Conservation (phyloP, 2,329 filamentous ascomycete genomes). For the Trichophyton schoenleinii region DNA sequence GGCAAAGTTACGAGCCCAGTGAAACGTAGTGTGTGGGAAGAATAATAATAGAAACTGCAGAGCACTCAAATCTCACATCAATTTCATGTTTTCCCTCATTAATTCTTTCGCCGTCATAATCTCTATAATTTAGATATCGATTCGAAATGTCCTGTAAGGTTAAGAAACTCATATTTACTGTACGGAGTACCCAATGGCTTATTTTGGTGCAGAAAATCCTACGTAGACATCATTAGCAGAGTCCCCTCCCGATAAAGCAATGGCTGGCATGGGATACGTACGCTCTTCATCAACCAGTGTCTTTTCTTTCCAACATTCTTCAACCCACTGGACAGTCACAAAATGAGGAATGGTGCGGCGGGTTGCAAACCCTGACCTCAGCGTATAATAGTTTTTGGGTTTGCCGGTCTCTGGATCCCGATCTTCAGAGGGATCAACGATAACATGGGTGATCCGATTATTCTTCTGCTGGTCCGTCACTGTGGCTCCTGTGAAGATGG, state of each 20-base stretch:
- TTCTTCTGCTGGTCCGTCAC: slow-evolving; percentile 42
- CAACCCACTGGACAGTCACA: slow-evolving; percentile 60
- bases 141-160: no score
- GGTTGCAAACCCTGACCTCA: slow-evolving; percentile 21
- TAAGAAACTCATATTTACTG: no score
- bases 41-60: no score
- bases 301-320: slow-evolving; percentile 64
- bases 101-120: no score
- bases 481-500: slow-evolving; percentile 57
- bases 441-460: slow-evolving; percentile 56
- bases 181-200: not conserved
- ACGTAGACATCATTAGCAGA: not conserved
- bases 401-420: slow-evolving; percentile 32
- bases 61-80: no score
- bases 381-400: slow-evolving; percentile 32
- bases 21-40: no score
- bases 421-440: slow-evolving; percentile 33
- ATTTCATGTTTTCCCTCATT: no score
- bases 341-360: slow-evolving; percentile 49
- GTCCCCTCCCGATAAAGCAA: not conserved
- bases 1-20: no score
- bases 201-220: not conserved
- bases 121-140: no score
- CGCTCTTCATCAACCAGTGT: slow-evolving; percentile 70
- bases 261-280: slow-evolving; percentile 15